Base-by-base conservation (phyloP, 306 rosid genomes). In the Ammopiptanthus mongolicus region DNA sequence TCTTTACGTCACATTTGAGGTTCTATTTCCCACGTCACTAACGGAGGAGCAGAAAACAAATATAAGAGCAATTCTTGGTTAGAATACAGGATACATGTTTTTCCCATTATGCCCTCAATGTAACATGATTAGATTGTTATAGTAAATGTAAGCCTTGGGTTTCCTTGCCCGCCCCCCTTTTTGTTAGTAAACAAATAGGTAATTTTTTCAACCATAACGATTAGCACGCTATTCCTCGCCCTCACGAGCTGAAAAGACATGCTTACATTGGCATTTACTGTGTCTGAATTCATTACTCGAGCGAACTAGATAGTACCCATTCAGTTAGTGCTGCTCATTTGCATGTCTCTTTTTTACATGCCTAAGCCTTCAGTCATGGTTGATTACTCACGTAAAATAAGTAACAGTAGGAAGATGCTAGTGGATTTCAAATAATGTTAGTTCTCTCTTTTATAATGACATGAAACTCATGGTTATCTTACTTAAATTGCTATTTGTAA, bases 1-100 rank as follows among this genome's bases (percentile, higher is more conserved):
- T 86, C 91, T 95, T 33, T 92, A 83, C 76, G 90, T 90, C 62
- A 83, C 83, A 51, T 95, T 82, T 75, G 99, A 92, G 86, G 98
- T 95, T 84, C 55, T 95, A 31, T 95, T 95, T 78, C 99, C 99
- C 64, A 83, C 89, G 1, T 82, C 92, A 11, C 81, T 95, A 57
- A 90, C 90, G 11, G 93, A 87, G 70, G 97, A 92, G 36, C 99
- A 95, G 81, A 95, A 92, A 81, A 80, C 81, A 60, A 88, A 78
- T 85, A 89, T 92, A 74, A 86, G 81, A 85, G 75, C 68, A 61
- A 71, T 90, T 86, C 89, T 95, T 74, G 96, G 87, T 78, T 95
- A 89, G 89, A 50, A 37, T 58, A 73, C 69, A 71, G 76, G 84
- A 69, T 41, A 57, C 51, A 1, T 47, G 65, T 59, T 56, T 42